Base-by-base conservation (phyloP, 2,329 filamentous ascomycete genomes). In the Cytospora schulzeri region DNA sequence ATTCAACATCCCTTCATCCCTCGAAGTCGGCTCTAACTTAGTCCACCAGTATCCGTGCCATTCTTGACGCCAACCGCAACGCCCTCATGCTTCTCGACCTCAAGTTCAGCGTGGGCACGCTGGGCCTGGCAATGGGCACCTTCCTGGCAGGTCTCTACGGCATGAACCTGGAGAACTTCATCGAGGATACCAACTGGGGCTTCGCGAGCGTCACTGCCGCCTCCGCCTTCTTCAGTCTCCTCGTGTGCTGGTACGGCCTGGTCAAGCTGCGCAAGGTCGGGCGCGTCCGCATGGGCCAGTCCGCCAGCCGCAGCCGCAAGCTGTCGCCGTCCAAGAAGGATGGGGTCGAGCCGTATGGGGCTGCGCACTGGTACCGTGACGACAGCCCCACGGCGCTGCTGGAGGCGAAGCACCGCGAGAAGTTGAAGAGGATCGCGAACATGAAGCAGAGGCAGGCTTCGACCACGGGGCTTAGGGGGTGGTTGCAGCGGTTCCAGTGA, bases 101-200 rank as follows among this genome's bases (percentile, higher is more conserved):
- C 71, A 97, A 96, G 75, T 97, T 98, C 79, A 95, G 91, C 74
- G 93, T 99, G 66, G 92, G 93, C 64, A 98, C 95, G 1, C 86
- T 99, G 5, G 93, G 93, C n/a, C 87, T 98, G 56, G 94, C 92
- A 62, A 92, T 93, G 74, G 95, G 95, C 62, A 97, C 95, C 57
- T 96, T 98, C 74, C 85, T 97, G 71, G 96, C 95, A 11, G 93
- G 93, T n/a, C 87, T 99, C n/a, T 99, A 98, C 83, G 95, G 95
- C 71, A 98, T 98, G 93, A 99, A 99, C 80, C 81, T 99, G 69
- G 96, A 97, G 75, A 98, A 98, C 78, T 98, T 97, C 77, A 92
- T 98, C 71, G 95, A 99, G 80, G 94, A 98, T 75, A 93, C 91
- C 1, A 86, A 92, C 76, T 85, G 92, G 76, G 95, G 94, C 14